Evolutionary conservation across 495 filamentous ascomycete genomes (phyloP).

Genomic region (Tuber microsphaerosporum): DNA sequence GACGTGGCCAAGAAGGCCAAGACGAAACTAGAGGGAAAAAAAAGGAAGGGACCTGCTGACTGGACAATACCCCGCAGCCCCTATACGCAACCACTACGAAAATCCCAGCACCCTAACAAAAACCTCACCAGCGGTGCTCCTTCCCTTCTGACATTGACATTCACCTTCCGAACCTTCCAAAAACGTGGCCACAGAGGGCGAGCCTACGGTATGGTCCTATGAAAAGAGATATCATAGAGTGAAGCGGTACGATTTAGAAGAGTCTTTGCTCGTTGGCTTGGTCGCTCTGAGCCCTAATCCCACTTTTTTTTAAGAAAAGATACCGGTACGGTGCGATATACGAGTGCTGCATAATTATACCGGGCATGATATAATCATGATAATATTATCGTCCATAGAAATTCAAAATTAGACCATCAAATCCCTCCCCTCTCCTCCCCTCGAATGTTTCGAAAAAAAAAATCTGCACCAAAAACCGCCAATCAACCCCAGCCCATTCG

Average conservation of each 20-base stretch:
- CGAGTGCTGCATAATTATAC: not conserved
- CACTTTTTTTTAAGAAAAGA: not conserved
- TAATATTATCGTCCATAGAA: too few relatives aligned
- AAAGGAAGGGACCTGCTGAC: not conserved
- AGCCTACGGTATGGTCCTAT: not conserved
- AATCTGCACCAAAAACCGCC: not conserved
- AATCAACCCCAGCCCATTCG: not conserved
- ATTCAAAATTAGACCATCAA: not conserved
- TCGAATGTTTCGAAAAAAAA: not conserved
- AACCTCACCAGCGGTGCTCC: not conserved
- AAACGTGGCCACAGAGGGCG: not conserved
- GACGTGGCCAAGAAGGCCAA: not conserved
- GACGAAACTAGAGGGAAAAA: not conserved
- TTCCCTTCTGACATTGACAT: not conserved
- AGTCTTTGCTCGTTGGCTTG: not conserved
- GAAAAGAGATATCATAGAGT: not conserved
- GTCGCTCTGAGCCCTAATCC: not conserved
- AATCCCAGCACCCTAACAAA: not conserved
- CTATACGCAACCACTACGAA: not conserved
- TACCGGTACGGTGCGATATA: too few relatives aligned
- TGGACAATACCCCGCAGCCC: not conserved
- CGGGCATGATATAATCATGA: too few relatives aligned
- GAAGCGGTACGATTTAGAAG: not conserved
- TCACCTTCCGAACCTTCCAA: not conserved
- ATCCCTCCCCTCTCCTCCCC: not conserved